Evolutionary conservation across 1,139 yeast genomes (phyloP).

Genomic region (Pichia sp.): DNA sequence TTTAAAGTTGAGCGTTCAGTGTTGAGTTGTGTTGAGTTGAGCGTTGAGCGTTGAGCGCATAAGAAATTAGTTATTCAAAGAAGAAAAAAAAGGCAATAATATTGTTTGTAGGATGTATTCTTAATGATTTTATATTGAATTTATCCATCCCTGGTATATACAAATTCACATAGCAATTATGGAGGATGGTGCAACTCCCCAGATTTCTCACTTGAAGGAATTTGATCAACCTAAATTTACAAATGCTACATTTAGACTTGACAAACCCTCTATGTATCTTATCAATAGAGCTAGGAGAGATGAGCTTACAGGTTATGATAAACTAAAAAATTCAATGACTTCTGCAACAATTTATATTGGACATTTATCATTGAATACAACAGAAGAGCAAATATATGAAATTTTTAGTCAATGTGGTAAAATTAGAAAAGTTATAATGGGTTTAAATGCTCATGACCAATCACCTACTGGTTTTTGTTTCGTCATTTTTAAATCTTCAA

Average conservation of each 20-base stretch:
- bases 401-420: conserved; percentile 75
- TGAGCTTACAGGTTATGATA: conserved; percentile 39
- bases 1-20: too few species aligned
- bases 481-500: conserved; percentile 62
- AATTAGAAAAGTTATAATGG: conserved; percentile 81
- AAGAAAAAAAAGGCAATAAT: too few species aligned
- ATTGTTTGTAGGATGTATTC: too few species aligned
- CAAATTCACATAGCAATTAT: not conserved
- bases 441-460: conserved; percentile 77
- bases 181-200: conserved; percentile 1
- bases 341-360: conserved; percentile 85
- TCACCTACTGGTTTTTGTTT: conserved; percentile 97
- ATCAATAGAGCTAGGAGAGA: conserved; percentile 62
- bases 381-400: conserved; percentile 90
- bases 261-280: conserved; percentile 71
- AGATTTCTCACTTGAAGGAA: conserved; percentile 29
- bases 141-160: too few species aligned
- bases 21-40: too few species aligned
- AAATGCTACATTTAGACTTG: conserved; percentile 58
- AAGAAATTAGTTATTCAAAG: too few species aligned
- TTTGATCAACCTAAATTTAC: conserved; percentile 51
- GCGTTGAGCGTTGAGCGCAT: too few species aligned
- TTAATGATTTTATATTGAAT: too few species aligned
- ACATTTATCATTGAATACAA: conserved; percentile 75
- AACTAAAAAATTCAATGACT: conserved; percentile 54